A percentile compares a stretch with the other conserved stretches of the same genome.
Evolutionary conservation across 192 early-diverging fungal genomes (phyloP).

Genomic region (Phlyctochytrium planicorne): DNA sequence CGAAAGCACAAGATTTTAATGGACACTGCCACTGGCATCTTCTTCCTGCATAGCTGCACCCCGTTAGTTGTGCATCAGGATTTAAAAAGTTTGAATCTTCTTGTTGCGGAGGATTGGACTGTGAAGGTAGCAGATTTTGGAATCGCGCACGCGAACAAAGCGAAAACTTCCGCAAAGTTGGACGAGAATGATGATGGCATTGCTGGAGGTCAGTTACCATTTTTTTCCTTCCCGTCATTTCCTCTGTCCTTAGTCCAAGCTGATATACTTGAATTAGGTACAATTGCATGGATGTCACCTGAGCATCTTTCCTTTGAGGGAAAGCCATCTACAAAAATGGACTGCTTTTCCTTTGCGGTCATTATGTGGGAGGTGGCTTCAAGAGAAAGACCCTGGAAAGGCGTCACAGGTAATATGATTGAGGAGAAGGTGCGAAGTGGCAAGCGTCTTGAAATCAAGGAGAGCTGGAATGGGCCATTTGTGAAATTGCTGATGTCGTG

Average conservation of each 20-base stretch:
- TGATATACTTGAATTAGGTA: too few species aligned
- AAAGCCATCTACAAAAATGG: not conserved
- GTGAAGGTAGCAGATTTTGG: slow-evolving; percentile 5
- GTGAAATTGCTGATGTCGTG: not conserved
- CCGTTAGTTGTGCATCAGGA: slow-evolving; percentile 5
- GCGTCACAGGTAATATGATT: not conserved
- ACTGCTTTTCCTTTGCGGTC: not conserved
- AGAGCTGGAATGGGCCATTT: not conserved
- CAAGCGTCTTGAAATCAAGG: not conserved
- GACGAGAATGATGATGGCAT: not conserved
- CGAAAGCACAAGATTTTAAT: not conserved
- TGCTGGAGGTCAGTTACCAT: too few species aligned
- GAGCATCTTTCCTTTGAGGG: not conserved
- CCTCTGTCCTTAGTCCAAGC: too few species aligned
- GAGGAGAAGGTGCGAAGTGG: not conserved
- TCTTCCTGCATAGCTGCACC: slow-evolving; percentile 3
- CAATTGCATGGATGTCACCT: not conserved
- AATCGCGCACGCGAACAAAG: not conserved
- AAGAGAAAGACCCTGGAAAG: not conserved
- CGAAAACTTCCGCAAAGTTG: not conserved
- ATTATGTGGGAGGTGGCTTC: slow-evolving; percentile 7
- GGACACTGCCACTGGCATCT: not conserved
- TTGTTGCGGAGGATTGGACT: slow-evolving; percentile 4
- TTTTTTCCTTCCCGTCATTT: too few species aligned
- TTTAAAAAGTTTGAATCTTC: slow-evolving; percentile 1